Base-by-base conservation (phyloP, 1,284 basidiomycete genomes). In the Macrocystidia cucumis region DNA sequence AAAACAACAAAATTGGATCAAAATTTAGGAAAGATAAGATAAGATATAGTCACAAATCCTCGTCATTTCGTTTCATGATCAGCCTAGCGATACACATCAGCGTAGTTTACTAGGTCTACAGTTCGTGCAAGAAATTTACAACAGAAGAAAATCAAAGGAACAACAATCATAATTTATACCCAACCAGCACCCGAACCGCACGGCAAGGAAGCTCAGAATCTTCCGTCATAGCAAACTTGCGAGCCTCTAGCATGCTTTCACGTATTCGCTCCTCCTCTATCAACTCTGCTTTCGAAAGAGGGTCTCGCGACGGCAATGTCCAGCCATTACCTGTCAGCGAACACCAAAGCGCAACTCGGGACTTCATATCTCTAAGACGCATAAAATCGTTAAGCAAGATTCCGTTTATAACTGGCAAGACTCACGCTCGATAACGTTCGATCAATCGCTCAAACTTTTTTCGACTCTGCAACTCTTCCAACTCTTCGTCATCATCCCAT, bases 201-300 rank as follows among this genome's bases (percentile, higher is more conserved):
- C 82, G 71, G 58, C 71, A 77, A 23, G 72, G 70, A n/a, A 57
- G 54, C 35, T 71, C 61, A 24, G 68, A 49, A 38, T 83, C 82
- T 38, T 78, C 74, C 24, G 63, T 59, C 9, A 66, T 63, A 12
- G 71, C 72, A 33, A 55, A 57, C 37, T 58, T 65, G 42, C 73
- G 67, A 18, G 78, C 77, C 42, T 78, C 72, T n/a, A 78, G 49
- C 59, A 84, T 74, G 23, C 72, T 74, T 17, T 72, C 69, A 38
- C 78, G 70, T 29, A 80, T 57, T 24, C 77, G 65, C 46, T 78
- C 68, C 50, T 83, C 79, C 50, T 84, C 78, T 25, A 78, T 67
- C 9, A 75, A 57, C 52, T 85, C 80, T 22, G 77, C 77, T 50
- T 78, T 79, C 3, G 74, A 67, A 21, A 81, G 56, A 6, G 78